Percentiles rank a stretch among this genome's conserved stretches.
These are phyloP conservation scores for Penicillium dipodomyicola DNA, from an alignment of 495 filamentous ascomycete species.

Conservation along the genomic window DNA sequence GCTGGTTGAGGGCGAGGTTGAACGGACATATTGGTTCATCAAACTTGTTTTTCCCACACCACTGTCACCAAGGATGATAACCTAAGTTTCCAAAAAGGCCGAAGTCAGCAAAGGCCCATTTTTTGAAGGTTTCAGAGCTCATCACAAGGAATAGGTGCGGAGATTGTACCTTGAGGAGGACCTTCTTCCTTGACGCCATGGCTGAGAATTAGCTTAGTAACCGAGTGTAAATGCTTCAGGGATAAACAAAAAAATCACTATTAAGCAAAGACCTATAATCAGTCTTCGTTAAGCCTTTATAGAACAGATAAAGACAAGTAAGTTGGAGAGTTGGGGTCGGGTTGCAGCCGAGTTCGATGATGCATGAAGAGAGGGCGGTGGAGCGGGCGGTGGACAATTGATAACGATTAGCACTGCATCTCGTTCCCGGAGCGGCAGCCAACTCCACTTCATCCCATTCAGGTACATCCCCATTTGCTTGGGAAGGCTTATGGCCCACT, in stretches of 20 bases:
- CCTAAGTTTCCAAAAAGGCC: conserved; percentile 48
- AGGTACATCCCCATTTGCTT: conserved; percentile 18
- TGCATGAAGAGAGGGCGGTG: conserved; percentile 38
- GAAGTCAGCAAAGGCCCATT: conserved; percentile 7
- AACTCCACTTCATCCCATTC: conserved; percentile 22
- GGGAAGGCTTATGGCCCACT: conserved; percentile 48
- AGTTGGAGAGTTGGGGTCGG: conserved; percentile 31
- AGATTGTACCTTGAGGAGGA: conserved; percentile 80
- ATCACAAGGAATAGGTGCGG: conserved; percentile 28
- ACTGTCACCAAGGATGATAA: conserved; percentile 97
- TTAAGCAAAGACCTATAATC: conserved; percentile 3
- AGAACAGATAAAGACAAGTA: conserved; percentile 7
- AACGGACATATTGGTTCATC: conserved; percentile 99
- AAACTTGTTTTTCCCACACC: conserved; percentile 98
- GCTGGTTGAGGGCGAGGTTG: conserved; percentile 9
- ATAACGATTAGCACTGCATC: conserved; percentile 29
- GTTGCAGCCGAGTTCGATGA: conserved; percentile 35
- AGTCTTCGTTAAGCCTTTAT: neutral
- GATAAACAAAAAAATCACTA: conserved; percentile 2
- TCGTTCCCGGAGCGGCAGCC: conserved; percentile 9
- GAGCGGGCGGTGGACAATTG: conserved; percentile 33
- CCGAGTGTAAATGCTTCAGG: conserved; percentile 6
- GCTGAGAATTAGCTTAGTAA: conserved; percentile 20
- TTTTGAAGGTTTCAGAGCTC: neutral
- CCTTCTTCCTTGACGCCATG: conserved; percentile 96